These are phyloP conservation scores for Adenanthera pavonina DNA, from an alignment of 306 rosid genomes.

Conservation along the genomic window DNA sequence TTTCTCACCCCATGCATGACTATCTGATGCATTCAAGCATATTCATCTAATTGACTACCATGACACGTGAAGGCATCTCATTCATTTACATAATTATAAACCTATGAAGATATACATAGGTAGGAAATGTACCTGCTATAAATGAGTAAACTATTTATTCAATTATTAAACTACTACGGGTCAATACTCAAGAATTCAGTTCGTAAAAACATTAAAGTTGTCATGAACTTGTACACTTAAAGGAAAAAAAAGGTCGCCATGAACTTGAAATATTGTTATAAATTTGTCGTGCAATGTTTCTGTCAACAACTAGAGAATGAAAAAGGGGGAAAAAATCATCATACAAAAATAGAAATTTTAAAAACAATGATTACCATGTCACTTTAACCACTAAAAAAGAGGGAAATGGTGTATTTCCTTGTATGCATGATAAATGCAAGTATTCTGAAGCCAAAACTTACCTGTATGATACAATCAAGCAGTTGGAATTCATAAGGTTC, in stretches of 20 bases:
- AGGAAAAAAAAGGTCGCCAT: neutral
- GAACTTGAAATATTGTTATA: too few species aligned
- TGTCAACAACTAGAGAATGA: neutral
- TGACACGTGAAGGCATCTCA: neutral
- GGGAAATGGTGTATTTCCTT: neutral
- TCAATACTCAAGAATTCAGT: neutral
- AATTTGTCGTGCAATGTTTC: neutral
- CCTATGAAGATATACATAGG: neutral
- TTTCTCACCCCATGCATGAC: neutral
- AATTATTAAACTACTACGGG: neutral
- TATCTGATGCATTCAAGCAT: neutral
- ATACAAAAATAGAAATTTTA: neutral
- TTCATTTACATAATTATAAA: neutral
- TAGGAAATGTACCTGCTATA: conserved; percentile 1
- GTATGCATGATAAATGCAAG: conserved; percentile 29
- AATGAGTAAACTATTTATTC: neutral
- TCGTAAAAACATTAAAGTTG: too few species aligned
- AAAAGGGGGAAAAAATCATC: neutral
- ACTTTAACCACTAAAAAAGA: neutral
- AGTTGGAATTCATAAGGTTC: conserved; percentile 48
- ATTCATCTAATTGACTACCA: neutral
- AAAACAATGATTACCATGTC: neutral
- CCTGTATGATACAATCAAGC: conserved; percentile 60
- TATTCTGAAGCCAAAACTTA: conserved; percentile 44
- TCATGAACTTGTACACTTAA: too few species aligned